A percentile compares a stretch with the other conserved stretches of the same genome.
Conservation (phyloP, 2,329 filamentous ascomycete species). For the Aureobasidium uvarum region DNA sequence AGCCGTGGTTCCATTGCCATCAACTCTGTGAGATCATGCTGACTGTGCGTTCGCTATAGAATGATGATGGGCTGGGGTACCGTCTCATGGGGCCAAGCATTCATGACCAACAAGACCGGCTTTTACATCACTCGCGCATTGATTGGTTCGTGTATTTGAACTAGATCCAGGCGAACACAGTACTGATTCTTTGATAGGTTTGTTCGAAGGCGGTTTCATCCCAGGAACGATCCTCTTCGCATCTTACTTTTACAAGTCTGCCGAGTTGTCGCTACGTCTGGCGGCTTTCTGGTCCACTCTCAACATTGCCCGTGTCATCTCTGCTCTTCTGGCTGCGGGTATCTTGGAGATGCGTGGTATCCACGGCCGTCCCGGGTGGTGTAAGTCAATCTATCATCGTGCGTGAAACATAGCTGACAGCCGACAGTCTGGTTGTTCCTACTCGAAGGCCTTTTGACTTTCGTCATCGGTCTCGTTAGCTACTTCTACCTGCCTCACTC, state of each 20-base stretch:
- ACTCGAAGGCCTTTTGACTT: slow-evolving; percentile 28
- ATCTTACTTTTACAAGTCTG: slow-evolving; percentile 29
- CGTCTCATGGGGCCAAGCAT: slow-evolving; percentile 23
- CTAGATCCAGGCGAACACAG: not conserved
- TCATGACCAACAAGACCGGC: slow-evolving; percentile 25
- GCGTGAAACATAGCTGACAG: not conserved
- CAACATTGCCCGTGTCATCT: slow-evolving; percentile 27
- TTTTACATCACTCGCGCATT: slow-evolving; percentile 28
- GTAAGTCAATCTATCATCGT: not conserved
- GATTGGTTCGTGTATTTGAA: not conserved
- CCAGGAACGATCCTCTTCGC: slow-evolving; percentile 29
- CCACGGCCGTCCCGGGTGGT: slow-evolving; percentile 27
- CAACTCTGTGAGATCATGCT: no score
- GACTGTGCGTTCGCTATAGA: no score
- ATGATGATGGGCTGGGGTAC: slow-evolving; percentile 29
- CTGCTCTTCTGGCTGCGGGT: slow-evolving; percentile 28
- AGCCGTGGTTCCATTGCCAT: no score
- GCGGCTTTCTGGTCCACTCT: slow-evolving; percentile 24
- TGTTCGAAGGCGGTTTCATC: slow-evolving; percentile 29
- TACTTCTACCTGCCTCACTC: slow-evolving; percentile 37
- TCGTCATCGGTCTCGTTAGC: slow-evolving; percentile 29
- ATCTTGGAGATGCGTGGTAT: slow-evolving; percentile 30
- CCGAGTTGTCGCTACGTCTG: slow-evolving; percentile 28
- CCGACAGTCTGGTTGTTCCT: slow-evolving; percentile 29
- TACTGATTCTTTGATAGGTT: slow-evolving; percentile 16